A percentile compares a stretch with the other conserved stretches of the same genome.
phyloP scores from a whole-genome alignment of 1,139 yeast species.

The Hansenula sp. region DNA sequence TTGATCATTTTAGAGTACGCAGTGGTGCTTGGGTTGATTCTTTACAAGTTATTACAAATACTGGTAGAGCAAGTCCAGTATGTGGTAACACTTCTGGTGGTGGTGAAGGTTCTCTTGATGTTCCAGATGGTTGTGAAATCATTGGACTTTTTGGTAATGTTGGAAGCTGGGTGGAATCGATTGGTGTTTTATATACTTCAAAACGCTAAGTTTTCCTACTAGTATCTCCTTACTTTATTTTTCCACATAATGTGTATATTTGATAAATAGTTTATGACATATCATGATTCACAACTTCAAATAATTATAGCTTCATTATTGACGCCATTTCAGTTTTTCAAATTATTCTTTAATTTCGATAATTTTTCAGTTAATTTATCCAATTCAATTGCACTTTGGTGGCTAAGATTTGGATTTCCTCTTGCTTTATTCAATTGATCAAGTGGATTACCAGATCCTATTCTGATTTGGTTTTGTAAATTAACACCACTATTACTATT shows the following conservation, averaged over 20 bases:
- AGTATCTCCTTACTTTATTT: too few species aligned
- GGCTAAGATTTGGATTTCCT: slow-evolving; percentile 8
- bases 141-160: slow-evolving; percentile 67
- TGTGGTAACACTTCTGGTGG: slow-evolving; percentile 72
- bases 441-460: slow-evolving; percentile 5
- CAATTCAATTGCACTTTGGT: slow-evolving; percentile 19
- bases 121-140: slow-evolving; percentile 55
- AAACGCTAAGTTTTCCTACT: neutral
- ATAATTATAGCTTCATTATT: too few species aligned
- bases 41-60: slow-evolving; percentile 55
- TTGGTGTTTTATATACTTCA: slow-evolving; percentile 44
- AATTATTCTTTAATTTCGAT: slow-evolving; percentile 9
- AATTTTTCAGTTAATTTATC: slow-evolving; percentile 28
- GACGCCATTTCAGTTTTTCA: neutral
- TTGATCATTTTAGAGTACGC: slow-evolving; percentile 59
- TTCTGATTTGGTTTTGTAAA: neutral
- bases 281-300: too few species aligned
- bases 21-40: slow-evolving; percentile 92
- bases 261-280: too few species aligned
- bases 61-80: slow-evolving; percentile 48
- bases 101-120: slow-evolving; percentile 47
- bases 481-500: neutral
- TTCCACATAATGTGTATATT: too few species aligned
- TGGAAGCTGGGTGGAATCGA: slow-evolving; percentile 67
- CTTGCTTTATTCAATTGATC: slow-evolving; percentile 17